Conservation (phyloP, 805 yeast genomes). For the Yamadazyma kitorensis region DNA sequence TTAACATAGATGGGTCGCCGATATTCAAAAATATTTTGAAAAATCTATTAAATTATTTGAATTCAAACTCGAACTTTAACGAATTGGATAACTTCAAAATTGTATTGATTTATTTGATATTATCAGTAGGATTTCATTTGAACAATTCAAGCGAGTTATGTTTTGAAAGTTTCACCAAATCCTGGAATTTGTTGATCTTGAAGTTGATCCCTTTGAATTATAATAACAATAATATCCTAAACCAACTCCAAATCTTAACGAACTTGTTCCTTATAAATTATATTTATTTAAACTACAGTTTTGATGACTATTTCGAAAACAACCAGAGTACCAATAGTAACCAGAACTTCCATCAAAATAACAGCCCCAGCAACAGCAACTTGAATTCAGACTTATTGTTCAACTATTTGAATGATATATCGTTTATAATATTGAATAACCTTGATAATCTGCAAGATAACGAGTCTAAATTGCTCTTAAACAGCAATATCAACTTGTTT, state of each 20-base stretch:
- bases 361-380: too few species aligned
- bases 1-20: slow-evolving; percentile 8
- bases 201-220: slow-evolving; percentile 30
- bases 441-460: slow-evolving; percentile 15
- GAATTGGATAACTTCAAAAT: slow-evolving; percentile 30
- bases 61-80: slow-evolving; percentile 13
- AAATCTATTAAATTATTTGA: slow-evolving; percentile 22
- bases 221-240: slow-evolving; percentile 14
- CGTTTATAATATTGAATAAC: slow-evolving; percentile 31
- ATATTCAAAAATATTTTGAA: slow-evolving; percentile 19
- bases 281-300: slow-evolving; percentile 40
- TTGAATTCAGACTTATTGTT: slow-evolving; percentile 45
- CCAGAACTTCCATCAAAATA: too few species aligned
- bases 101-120: slow-evolving; percentile 40
- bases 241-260: slow-evolving; percentile 35
- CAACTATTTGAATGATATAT: slow-evolving; percentile 48
- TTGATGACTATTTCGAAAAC: slow-evolving; percentile 18
- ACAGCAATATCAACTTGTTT: slow-evolving; percentile 25
- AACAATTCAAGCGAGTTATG: slow-evolving; percentile 27
- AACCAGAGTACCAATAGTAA: not conserved
- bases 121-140: slow-evolving; percentile 42
- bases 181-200: slow-evolving; percentile 43
- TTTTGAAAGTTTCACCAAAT: slow-evolving; percentile 37
- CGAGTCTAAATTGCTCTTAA: slow-evolving; percentile 25
- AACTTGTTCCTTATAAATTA: slow-evolving; percentile 44